These are phyloP conservation scores for Metarhizium robertsii DNA, from an alignment of 2,329 filamentous ascomycete species.

Conservation along the genomic window DNA sequence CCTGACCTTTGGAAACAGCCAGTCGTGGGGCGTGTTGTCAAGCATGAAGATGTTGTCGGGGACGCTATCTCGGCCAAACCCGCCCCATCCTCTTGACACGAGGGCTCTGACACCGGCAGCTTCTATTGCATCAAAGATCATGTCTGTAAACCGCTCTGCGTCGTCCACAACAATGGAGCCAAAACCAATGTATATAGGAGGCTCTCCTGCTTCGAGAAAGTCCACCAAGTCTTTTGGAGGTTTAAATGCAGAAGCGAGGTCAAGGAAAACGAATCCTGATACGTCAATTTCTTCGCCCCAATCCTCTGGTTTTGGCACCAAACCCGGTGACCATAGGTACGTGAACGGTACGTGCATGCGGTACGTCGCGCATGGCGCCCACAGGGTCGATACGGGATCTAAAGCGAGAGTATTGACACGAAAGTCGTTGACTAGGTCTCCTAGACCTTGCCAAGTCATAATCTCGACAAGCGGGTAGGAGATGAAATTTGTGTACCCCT, in stretches of 20 bases:
- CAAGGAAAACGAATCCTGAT: constrained; percentile 70
- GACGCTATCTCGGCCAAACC: constrained; percentile 47
- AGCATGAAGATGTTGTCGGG: constrained; percentile 62
- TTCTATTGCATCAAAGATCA: constrained; percentile 62
- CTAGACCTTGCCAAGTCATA: constrained; percentile 86
- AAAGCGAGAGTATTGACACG: constrained; percentile 58
- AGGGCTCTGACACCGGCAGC: constrained; percentile 59
- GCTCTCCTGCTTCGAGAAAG: constrained; percentile 47
- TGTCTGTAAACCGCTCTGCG: constrained; percentile 55
- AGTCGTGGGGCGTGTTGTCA: constrained; percentile 67
- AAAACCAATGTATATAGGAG: constrained; percentile 66
- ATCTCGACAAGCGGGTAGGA: constrained; percentile 73
- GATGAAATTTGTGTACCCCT: constrained; percentile 69
- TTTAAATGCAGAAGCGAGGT: constrained; percentile 51
- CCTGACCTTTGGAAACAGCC: constrained; percentile 59
- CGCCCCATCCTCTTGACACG: constrained; percentile 70
- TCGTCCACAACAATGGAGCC: constrained; percentile 70
- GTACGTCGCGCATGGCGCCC: constrained; percentile 66
- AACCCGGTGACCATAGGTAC: constrained; percentile 60
- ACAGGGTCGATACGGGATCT: constrained; percentile 66
- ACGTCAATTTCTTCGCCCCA: constrained; percentile 65
- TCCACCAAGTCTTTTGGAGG: constrained; percentile 45
- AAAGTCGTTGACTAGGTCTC: constrained; percentile 69
- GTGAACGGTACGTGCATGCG: constrained; percentile 67
- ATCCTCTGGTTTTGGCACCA: constrained; percentile 58